These are phyloP conservation scores for Calonectria pseudoturangicola DNA, from an alignment of 2,329 filamentous ascomycete genomes.

Conservation along the genomic window DNA sequence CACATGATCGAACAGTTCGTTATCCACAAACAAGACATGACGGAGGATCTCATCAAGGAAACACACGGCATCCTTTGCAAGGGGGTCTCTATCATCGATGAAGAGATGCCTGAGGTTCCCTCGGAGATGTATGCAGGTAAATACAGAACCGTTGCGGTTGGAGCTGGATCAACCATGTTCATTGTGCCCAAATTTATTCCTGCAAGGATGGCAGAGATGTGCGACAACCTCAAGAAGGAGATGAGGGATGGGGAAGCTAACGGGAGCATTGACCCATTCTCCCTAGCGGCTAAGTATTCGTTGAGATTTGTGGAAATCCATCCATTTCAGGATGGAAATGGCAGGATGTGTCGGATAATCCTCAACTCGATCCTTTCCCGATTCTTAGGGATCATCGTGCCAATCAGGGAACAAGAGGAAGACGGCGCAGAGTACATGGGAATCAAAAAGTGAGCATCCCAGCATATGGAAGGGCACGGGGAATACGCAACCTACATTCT, in stretches of 20 bases:
- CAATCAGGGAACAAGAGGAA: slow-evolving; percentile 49
- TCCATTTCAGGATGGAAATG: slow-evolving; percentile 64
- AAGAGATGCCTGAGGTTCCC: background rate
- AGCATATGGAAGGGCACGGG: slow-evolving; percentile 52
- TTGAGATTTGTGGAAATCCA: slow-evolving; percentile 61
- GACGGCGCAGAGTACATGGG: slow-evolving; percentile 47
- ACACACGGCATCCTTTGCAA: background rate
- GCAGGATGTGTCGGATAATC: slow-evolving; percentile 60
- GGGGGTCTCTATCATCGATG: background rate
- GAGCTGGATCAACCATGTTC: slow-evolving; percentile 55
- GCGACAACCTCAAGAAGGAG: slow-evolving; percentile 46
- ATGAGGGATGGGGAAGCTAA: slow-evolving; percentile 20
- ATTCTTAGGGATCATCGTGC: slow-evolving; percentile 50
- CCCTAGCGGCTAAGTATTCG: slow-evolving; percentile 54
- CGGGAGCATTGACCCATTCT: slow-evolving; percentile 54
- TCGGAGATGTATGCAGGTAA: background rate
- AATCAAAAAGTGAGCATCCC: slow-evolving; percentile 52
- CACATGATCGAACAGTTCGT: slow-evolving; percentile 45
- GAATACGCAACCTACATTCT: slow-evolving; percentile 55
- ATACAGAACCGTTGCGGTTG: slow-evolving; percentile 37
- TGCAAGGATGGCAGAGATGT: slow-evolving; percentile 53
- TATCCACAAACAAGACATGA: background rate
- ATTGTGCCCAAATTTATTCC: slow-evolving; percentile 52
- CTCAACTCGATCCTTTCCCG: slow-evolving; percentile 60
- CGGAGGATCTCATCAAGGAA: background rate